Conservation (phyloP, 2,329 filamentous ascomycete genomes). For the Neonectria neomacrospora region DNA sequence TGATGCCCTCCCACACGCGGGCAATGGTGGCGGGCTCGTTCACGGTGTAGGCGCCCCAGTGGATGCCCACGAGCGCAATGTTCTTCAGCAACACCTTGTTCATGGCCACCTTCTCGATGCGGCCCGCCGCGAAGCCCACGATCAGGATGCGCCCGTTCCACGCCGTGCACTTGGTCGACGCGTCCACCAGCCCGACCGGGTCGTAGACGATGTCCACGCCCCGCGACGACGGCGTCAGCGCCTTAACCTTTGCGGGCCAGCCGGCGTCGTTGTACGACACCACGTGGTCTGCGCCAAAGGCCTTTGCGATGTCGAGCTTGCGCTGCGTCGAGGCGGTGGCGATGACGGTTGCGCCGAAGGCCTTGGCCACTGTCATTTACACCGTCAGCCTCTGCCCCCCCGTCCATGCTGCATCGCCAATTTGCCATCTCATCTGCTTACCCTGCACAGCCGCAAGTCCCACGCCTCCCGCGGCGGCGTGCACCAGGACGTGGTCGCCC, state of each 20-base stretch:
- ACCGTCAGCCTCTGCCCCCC: no score
- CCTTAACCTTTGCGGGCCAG: constrained; percentile 78
- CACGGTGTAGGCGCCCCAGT: constrained; percentile 87
- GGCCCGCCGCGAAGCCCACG: constrained; percentile 80
- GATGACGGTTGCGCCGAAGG: constrained; percentile 89
- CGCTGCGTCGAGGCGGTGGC: constrained; percentile 85
- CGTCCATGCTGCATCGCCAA: background rate
- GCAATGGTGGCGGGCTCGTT: constrained; percentile 77
- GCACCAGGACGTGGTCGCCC: constrained; percentile 89
- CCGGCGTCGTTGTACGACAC: constrained; percentile 77
- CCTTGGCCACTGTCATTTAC: constrained; percentile 79
- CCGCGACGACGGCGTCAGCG: constrained; percentile 75
- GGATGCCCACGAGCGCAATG: constrained; percentile 86
- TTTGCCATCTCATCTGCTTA: constrained; percentile 35
- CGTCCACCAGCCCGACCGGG: constrained; percentile 89
- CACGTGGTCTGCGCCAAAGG: constrained; percentile 86
- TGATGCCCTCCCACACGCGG: constrained; percentile 84
- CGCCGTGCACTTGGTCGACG: constrained; percentile 88
- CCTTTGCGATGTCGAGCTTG: constrained; percentile 81
- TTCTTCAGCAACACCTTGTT: constrained; percentile 96
- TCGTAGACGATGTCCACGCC: constrained; percentile 96
- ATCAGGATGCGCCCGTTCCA: constrained; percentile 93
- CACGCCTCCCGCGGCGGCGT: constrained; percentile 92
- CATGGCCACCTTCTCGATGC: constrained; percentile 90
- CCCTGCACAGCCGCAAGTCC: constrained; percentile 89